These are phyloP conservation scores for Blumeriella jaapii DNA, from an alignment of 2,329 filamentous ascomycete species.

Conservation along the genomic window DNA sequence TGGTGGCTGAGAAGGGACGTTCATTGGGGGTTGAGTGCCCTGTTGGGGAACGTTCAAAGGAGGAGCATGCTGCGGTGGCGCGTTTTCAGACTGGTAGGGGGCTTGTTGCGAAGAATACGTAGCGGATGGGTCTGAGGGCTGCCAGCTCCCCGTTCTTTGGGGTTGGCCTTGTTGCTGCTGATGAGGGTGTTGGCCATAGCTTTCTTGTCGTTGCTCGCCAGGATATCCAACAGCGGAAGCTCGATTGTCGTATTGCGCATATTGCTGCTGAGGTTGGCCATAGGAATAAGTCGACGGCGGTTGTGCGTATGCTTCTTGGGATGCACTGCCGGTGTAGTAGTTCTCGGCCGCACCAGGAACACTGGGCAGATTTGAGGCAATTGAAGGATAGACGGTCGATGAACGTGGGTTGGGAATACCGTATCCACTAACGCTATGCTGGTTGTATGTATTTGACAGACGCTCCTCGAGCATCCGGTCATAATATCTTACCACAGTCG, in stretches of 20 bases:
- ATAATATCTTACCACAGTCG: slow-evolving; percentile 93
- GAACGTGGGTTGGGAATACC: slow-evolving; percentile 39
- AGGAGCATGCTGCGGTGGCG: slow-evolving; percentile 12
- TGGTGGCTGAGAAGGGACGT: slow-evolving; percentile 27
- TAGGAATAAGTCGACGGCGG: slow-evolving; percentile 42
- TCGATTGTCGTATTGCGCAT: slow-evolving; percentile 27
- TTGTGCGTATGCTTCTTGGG: slow-evolving; percentile 35
- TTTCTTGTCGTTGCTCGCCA: slow-evolving; percentile 16
- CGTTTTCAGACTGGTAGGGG: slow-evolving; percentile 18
- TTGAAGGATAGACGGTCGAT: slow-evolving; percentile 58
- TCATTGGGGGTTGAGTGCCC: slow-evolving; percentile 11
- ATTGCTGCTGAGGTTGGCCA: slow-evolving; percentile 35
- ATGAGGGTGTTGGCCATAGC: slow-evolving; percentile 24
- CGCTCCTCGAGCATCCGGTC: slow-evolving; percentile 96
- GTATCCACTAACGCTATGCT: slow-evolving; percentile 61
- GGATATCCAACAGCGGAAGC: slow-evolving; percentile 18
- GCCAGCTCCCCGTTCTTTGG: slow-evolving; percentile 43
- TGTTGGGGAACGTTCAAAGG: slow-evolving; percentile 21
- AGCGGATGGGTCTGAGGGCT: slow-evolving; percentile 21
- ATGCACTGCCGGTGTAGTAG: slow-evolving; percentile 65
- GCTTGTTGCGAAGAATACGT: slow-evolving; percentile 15
- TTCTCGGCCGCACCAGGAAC: slow-evolving; percentile 53
- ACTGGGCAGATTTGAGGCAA: slow-evolving; percentile 42
- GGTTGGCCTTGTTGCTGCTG: slow-evolving; percentile 34
- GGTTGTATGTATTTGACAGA: slow-evolving; percentile 81